phyloP scores from a whole-genome alignment of 176 grass and related monocot genomes.

The maize (Zea mays) region DNA sequence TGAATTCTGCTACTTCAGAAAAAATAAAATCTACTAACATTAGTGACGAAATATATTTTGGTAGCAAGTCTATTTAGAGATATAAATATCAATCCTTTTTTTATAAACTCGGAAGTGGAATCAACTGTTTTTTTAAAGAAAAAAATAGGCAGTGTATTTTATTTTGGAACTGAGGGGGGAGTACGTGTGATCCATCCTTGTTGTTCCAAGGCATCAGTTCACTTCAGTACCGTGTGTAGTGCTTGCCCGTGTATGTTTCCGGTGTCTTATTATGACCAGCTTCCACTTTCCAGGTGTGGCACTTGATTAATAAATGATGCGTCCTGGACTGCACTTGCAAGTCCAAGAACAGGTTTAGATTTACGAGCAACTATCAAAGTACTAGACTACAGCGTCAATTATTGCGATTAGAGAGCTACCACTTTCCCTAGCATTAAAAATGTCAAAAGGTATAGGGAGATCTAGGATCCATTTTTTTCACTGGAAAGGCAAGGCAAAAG shows the following conservation, averaged over 20 bases:
- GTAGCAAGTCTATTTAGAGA: no score
- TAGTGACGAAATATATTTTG: no score
- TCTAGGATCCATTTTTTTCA: constrained; percentile 25
- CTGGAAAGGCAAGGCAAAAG: constrained; percentile 45
- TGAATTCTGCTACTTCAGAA: not conserved
- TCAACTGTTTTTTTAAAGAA: not conserved
- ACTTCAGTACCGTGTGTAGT: not conserved
- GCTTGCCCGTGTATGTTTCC: not conserved
- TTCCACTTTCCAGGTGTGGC: constrained; percentile 11
- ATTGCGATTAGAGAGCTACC: constrained; percentile 26
- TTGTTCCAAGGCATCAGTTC: not conserved
- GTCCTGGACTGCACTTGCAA: constrained; percentile 23
- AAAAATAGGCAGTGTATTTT: not conserved
- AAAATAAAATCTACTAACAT: not conserved
- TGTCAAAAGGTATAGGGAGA: constrained; percentile 9
- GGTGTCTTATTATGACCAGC: not conserved
- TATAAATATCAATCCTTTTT: no score
- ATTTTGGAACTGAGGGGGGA: no score
- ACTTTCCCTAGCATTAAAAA: constrained; percentile 15
- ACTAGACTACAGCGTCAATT: constrained; percentile 35
- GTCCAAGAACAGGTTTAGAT: not conserved
- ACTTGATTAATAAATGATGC: constrained; percentile 20
- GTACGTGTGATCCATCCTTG: not conserved
- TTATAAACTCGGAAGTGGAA: no score
- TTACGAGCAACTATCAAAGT: not conserved